phyloP scores from a whole-genome alignment of 352 stramenopile species.

The Elongisporangium anandrum region DNA sequence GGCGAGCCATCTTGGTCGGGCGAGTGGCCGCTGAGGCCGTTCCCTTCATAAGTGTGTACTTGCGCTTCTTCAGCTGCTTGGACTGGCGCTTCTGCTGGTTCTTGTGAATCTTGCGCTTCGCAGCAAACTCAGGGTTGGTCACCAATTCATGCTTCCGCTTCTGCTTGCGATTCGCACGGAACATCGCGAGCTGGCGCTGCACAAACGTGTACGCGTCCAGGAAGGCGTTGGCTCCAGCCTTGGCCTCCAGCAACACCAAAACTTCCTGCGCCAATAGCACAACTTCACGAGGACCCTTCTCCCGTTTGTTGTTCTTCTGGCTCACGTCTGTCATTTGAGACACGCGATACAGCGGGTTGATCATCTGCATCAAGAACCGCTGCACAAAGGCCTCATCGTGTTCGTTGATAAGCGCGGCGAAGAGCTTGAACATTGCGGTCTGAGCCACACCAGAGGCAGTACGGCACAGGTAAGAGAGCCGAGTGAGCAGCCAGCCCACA shows the following conservation, averaged over 20 bases:
- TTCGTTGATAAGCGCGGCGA: constrained; percentile 67
- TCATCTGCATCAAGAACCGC: constrained; percentile 70
- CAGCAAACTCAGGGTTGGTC: constrained; percentile 64
- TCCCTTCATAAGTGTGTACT: constrained; percentile 83
- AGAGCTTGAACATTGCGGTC: constrained; percentile 79
- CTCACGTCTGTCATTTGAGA: constrained; percentile 53
- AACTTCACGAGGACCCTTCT: constrained; percentile 25
- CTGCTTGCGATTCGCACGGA: constrained; percentile 66
- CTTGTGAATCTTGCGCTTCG: constrained; percentile 80
- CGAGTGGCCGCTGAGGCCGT: constrained; percentile 54
- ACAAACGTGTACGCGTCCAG: constrained; percentile 83
- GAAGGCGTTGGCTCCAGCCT: constrained; percentile 68
- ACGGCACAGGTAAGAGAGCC: constrained; percentile 75
- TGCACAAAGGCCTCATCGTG: constrained; percentile 43
- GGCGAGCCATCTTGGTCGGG: constrained; percentile 53
- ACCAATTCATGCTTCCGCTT: constrained; percentile 78
- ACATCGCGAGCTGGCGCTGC: constrained; percentile 70
- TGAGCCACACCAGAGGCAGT: constrained; percentile 56
- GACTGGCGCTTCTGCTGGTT: constrained; percentile 77
- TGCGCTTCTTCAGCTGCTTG: constrained; percentile 88
- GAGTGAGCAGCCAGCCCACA: constrained; percentile 80
- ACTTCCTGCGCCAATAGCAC: constrained; percentile 78
- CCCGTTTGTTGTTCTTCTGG: constrained; percentile 28
- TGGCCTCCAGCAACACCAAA: constrained; percentile 79
- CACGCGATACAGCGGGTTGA: constrained; percentile 80